Conservation (phyloP, 352 stramenopile genomes). For the Globisporangium middletonii region DNA sequence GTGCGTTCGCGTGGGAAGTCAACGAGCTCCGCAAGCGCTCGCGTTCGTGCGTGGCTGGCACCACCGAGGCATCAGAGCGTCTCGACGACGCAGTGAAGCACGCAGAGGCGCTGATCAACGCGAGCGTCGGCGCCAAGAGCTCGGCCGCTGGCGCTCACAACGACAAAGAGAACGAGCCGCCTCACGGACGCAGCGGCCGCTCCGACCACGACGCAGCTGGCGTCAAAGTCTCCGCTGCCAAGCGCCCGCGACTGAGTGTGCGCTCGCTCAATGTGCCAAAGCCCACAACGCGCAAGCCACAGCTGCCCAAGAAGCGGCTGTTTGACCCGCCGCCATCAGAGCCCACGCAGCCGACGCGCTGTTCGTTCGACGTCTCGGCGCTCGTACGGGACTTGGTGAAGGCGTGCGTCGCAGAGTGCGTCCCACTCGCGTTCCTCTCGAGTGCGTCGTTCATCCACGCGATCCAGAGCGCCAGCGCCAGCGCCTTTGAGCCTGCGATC, state of each 20-base stretch:
- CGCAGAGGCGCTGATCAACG: conserved; percentile 4
- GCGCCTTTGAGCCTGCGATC: background rate
- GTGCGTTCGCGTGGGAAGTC: conserved; percentile 4
- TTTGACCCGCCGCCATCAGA: background rate
- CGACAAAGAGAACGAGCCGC: conserved; percentile 12
- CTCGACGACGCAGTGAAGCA: conserved; percentile 1
- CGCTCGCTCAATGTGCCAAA: background rate
- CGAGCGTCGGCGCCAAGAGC: background rate
- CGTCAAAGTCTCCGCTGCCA: background rate
- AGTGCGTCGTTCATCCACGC: conserved; percentile 5
- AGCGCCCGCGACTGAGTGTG: background rate
- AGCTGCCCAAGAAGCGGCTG: conserved; percentile 6
- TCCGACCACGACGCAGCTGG: too few species aligned
- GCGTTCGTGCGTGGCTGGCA: background rate
- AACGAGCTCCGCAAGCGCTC: conserved; percentile 2
- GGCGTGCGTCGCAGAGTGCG: conserved; percentile 10
- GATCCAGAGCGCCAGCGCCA: background rate
- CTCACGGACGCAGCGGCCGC: background rate
- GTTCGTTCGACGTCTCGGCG: background rate
- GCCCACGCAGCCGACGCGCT: too few species aligned
- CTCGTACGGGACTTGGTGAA: conserved; percentile 3
- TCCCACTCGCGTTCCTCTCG: conserved; percentile 11
- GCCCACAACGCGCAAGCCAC: too few species aligned
- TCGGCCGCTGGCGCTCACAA: background rate
- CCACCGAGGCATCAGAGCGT: background rate